phyloP scores from a whole-genome alignment of 78 protist species.

The Dictyostelium capitatum region DNA sequence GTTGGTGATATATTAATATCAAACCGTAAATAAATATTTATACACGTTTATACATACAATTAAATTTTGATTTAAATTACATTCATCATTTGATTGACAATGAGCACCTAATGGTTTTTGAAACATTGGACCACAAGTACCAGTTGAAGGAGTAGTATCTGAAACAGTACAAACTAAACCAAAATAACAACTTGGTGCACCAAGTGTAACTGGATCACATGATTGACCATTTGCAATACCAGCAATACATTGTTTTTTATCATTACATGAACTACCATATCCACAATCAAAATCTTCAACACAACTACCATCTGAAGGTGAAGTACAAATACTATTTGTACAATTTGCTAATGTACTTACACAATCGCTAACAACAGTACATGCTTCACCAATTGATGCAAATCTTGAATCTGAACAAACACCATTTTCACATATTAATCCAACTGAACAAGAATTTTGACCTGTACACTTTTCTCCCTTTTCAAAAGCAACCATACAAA shows the following conservation, averaged over 20 bases:
- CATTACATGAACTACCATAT: background rate
- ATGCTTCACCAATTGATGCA: background rate
- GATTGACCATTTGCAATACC: background rate
- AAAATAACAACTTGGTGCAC: background rate
- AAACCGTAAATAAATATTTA: too few relatives aligned
- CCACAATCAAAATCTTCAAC: background rate
- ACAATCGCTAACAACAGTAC: background rate
- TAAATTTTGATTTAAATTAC: slow-evolving; percentile 1
- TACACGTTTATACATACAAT: background rate
- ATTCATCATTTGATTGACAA: background rate
- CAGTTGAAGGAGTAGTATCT: too few relatives aligned
- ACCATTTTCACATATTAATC: background rate
- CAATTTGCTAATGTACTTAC: background rate
- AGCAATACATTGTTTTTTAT: too few relatives aligned
- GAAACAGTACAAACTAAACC: background rate
- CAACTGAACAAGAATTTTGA: background rate
- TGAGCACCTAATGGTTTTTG: background rate
- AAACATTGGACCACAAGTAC: background rate
- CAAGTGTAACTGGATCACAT: background rate
- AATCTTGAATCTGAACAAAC: background rate
- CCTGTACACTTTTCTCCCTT: background rate
- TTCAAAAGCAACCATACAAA: background rate
- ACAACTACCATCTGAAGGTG: background rate
- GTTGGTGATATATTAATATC: too few relatives aligned
- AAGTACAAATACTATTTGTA: background rate